Base-by-base conservation (phyloP, 2,329 filamentous ascomycete species). In the Fusarium compactum region DNA sequence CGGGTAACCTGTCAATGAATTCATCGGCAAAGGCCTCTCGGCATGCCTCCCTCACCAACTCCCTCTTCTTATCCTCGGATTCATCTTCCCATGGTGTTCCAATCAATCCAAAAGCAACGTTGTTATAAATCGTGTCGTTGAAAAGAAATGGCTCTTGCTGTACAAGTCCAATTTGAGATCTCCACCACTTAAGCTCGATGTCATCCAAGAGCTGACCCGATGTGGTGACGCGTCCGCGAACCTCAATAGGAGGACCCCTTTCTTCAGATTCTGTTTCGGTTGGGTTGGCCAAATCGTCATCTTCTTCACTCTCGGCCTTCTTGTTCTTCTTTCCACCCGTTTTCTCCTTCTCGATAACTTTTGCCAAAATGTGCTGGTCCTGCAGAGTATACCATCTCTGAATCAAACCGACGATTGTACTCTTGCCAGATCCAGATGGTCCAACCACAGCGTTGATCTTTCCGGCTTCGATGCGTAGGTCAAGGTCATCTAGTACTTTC, bases 381-480 rank as follows among this genome's bases (percentile, higher is more conserved):
- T 85, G 81, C 1, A 91, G 81, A 4, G 88, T 87, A 75, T 94
- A 94, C 90, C 91, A 94, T 32, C 91, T 83, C 75, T 94, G 89
- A 5, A 94, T 82, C 4, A 94, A 80, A 0, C 89, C 90, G 1
- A 93, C 87, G 27, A 94, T 88, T 0, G 92, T 94, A 53, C 89
- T 92, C 77, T 94, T 95, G 1, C 92, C 92, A 7, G 87, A 90
- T 0, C 92, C 92, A 4, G 90, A 92, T 1, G 90, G 87, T 0
- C 92, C 92, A 22, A 94, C 91, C 20, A 94, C 90, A 4, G 92
- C 92, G 1, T 91, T 93, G 4, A 90, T 86, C 74, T 92, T 91
- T 22, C 90, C 90, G 10, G 87, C 84, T 63, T 87, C 83, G 58
- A 93, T 87, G 1, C 78, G 81, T 11, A 92, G 79, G 71, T 85